Evolutionary conservation across 2,329 filamentous ascomycete species (phyloP).

Genomic region (Metarhizium rileyi): DNA sequence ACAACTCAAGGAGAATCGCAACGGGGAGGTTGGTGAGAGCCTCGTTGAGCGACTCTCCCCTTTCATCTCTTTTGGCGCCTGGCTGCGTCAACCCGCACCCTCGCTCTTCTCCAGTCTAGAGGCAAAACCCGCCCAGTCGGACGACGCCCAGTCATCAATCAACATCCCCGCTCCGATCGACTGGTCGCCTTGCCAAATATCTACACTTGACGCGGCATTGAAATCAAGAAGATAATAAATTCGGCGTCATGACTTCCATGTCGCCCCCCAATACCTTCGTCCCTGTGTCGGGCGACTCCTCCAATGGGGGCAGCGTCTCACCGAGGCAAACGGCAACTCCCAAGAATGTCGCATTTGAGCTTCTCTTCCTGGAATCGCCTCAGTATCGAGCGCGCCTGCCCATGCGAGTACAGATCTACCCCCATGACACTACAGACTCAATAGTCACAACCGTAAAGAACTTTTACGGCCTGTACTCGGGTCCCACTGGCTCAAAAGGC

Average conservation of each 20-base stretch:
- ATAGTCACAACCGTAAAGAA: conserved; percentile 98
- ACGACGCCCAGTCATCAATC: conserved; percentile 14
- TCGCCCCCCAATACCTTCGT: conserved; percentile 31
- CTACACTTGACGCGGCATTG: conserved; percentile 5
- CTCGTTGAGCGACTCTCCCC: not conserved
- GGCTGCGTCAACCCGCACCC: conserved; percentile 14
- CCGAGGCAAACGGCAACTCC: conserved; percentile 40
- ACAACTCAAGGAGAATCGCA: not conserved
- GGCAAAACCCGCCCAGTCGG: conserved; percentile 24
- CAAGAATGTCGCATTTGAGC: conserved; percentile 73
- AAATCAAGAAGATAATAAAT: not conserved
- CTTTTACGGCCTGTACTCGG: conserved; percentile 92
- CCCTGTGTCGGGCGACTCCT: conserved; percentile 24
- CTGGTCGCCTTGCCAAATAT: conserved; percentile 12
- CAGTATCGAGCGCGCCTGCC: conserved; percentile 66
- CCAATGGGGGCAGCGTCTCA: conserved; percentile 34
- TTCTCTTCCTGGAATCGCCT: conserved; percentile 58
- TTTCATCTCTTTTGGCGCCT: conserved; percentile 11
- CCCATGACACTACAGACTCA: conserved; percentile 92
- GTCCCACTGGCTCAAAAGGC: conserved; percentile 57
- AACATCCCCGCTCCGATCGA: conserved; percentile 11
- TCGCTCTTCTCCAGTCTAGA: not conserved
- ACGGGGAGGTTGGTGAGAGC: not conserved
- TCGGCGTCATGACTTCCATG: conserved; percentile 33
- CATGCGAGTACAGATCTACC: conserved; percentile 85